phyloP scores from a whole-genome alignment of 805 yeast genomes.

The Kodamaea kaohsiungensis region DNA sequence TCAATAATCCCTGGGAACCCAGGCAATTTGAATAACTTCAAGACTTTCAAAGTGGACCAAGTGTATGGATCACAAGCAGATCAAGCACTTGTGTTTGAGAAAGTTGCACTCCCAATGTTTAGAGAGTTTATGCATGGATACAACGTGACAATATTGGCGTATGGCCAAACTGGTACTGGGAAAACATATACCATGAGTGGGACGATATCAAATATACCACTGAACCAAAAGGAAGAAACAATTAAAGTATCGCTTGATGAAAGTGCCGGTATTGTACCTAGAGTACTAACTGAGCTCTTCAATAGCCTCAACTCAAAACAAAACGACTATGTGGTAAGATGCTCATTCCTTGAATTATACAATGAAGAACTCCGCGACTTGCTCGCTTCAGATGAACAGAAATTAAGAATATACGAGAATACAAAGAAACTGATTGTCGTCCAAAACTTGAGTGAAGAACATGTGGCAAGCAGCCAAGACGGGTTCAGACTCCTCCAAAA shows the following conservation, averaged over 20 bases:
- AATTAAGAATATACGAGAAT: conserved; percentile 41
- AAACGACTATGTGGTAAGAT: conserved; percentile 65
- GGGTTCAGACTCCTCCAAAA: conserved; percentile 56
- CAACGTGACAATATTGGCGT: conserved; percentile 79
- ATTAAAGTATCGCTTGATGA: conserved; percentile 18
- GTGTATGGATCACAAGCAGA: conserved; percentile 84
- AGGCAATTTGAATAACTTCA: conserved; percentile 27
- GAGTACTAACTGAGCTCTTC: conserved; percentile 54
- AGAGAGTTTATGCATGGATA: conserved; percentile 59
- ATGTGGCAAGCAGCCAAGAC: conserved; percentile 52
- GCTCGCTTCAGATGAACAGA: conserved; percentile 47
- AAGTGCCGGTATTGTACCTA: conserved; percentile 58
- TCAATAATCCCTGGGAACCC: conserved; percentile 14
- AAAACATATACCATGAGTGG: conserved; percentile 78
- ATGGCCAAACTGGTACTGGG: conserved; percentile 87
- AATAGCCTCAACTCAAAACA: conserved; percentile 37
- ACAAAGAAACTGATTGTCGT: conserved; percentile 42
- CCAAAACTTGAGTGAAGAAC: conserved; percentile 65
- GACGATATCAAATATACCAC: background rate
- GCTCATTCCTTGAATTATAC: conserved; percentile 83
- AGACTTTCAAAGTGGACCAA: conserved; percentile 71
- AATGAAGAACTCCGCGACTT: conserved; percentile 84
- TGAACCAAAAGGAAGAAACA: background rate
- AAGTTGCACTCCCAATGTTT: conserved; percentile 71
- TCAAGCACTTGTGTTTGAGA: conserved; percentile 64